Conservation (phyloP, 2,329 filamentous ascomycete species). For the Claviceps spartinae region DNA sequence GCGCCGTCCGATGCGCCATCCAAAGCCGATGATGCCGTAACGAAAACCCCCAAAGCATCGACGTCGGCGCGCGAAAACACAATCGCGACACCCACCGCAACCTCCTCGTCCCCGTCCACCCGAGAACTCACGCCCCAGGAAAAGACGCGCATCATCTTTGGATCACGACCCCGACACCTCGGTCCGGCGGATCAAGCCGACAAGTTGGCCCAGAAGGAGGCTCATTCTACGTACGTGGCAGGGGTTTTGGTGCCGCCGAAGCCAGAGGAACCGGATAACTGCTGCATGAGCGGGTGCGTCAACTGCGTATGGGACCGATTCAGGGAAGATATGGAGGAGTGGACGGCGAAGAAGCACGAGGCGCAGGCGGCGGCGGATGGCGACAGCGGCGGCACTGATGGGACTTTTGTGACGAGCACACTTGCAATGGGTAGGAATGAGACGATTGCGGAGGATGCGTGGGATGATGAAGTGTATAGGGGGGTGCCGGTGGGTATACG, state of each 20-base stretch:
- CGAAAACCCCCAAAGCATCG: neutral
- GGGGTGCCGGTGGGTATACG: slow-evolving; percentile 82
- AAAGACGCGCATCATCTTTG: slow-evolving; percentile 61
- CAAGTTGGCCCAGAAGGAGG: slow-evolving; percentile 42
- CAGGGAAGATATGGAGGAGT: slow-evolving; percentile 84
- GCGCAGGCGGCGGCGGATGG: slow-evolving; percentile 49
- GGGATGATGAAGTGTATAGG: slow-evolving; percentile 58
- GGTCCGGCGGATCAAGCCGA: slow-evolving; percentile 57
- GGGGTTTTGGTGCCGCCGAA: slow-evolving; percentile 72
- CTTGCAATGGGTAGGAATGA: slow-evolving; percentile 16
- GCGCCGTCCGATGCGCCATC: slow-evolving; percentile 6
- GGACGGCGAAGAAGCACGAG: slow-evolving; percentile 52
- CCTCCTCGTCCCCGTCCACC: slow-evolving; percentile 12
- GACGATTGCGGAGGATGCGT: slow-evolving; percentile 37
- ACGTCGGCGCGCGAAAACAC: slow-evolving; percentile 7
- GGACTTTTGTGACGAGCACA: slow-evolving; percentile 52
- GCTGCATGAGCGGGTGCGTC: slow-evolving; percentile 97
- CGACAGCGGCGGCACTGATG: slow-evolving; percentile 67
- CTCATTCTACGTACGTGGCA: slow-evolving; percentile 52
- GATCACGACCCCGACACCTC: slow-evolving; percentile 59
- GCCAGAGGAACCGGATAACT: slow-evolving; percentile 88
- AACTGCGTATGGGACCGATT: slow-evolving; percentile 94
- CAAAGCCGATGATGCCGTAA: neutral
- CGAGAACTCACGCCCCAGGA: slow-evolving; percentile 30
- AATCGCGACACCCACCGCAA: slow-evolving; percentile 5